phyloP scores from a whole-genome alignment of 2,329 filamentous ascomycete species.

The Aspergillus luchuensis region DNA sequence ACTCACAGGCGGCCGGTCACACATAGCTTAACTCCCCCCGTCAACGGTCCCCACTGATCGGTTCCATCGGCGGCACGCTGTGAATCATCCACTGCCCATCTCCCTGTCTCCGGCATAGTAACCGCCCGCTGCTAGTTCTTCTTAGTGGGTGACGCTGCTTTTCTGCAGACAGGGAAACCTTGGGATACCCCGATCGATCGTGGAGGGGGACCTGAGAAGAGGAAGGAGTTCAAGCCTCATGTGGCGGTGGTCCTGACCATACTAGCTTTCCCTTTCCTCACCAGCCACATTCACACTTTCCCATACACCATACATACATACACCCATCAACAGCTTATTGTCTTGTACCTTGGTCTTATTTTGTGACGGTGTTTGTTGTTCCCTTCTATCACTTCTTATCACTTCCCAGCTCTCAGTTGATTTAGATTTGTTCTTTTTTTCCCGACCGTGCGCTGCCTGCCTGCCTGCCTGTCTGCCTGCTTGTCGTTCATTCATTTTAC shows the following conservation, averaged over 20 bases:
- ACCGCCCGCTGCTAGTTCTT: conserved; percentile 1
- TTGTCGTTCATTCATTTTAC: background rate
- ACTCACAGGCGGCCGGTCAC: conserved; percentile 20
- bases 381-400: no score
- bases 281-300: conserved; percentile 15
- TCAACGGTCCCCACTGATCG: conserved; percentile 26
- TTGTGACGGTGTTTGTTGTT: no score
- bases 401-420: no score
- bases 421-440: no score
- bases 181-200: conserved; percentile 13
- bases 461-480: conserved; percentile 3
- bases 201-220: background rate
- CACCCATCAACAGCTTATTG: no score
- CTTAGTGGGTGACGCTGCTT: conserved; percentile 15
- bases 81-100: conserved; percentile 23
- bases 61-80: conserved; percentile 24
- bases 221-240: conserved; percentile 12
- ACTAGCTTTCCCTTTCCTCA: background rate
- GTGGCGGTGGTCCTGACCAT: conserved; percentile 15
- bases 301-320: no score
- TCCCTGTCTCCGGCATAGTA: background rate
- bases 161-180: conserved; percentile 24
- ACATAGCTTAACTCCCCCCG: conserved; percentile 8
- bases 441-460: conserved; percentile 1
- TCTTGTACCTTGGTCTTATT: background rate